Conservation (phyloP, 768 basidiomycete species). For the Kockovaella imperatae region DNA sequence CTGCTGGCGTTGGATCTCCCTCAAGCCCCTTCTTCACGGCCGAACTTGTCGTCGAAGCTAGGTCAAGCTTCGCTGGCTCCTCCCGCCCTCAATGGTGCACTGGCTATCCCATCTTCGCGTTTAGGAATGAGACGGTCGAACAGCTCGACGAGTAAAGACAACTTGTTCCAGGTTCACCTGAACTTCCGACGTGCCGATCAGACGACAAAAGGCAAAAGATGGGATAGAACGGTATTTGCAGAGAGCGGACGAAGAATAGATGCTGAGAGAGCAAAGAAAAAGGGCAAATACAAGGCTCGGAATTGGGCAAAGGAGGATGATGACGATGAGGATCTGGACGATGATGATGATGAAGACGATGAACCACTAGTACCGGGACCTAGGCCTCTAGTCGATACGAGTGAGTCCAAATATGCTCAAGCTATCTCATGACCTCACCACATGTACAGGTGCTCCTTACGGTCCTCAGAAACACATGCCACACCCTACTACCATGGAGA, state of each 20-base stretch:
- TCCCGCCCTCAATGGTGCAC: too few species aligned
- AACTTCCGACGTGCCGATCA: conserved; percentile 35
- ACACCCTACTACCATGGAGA: conserved; percentile 47
- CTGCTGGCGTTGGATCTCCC: conserved; percentile 2
- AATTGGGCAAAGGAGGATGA: conserved; percentile 36
- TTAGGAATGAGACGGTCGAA: conserved; percentile 5
- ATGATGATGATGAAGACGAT: conserved; percentile 20
- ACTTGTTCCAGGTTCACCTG: conserved; percentile 34
- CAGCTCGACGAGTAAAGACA: conserved; percentile 6
- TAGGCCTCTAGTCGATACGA: conserved; percentile 59
- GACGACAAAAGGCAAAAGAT: conserved; percentile 54
- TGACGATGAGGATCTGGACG: conserved; percentile 53
- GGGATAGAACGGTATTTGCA: conserved; percentile 85
- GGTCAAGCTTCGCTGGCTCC: too few species aligned
- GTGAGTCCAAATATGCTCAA: conserved; percentile 48
- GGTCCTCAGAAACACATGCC: conserved; percentile 35
- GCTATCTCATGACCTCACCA: neutral
- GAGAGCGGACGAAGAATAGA: conserved; percentile 59
- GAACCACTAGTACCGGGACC: conserved; percentile 69
- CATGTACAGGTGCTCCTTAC: conserved; percentile 15
- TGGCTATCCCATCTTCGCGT: conserved; percentile 13
- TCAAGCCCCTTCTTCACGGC: too few species aligned
- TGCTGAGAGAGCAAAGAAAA: conserved; percentile 52
- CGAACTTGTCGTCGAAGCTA: too few species aligned
- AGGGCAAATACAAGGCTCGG: conserved; percentile 31